Evolutionary conservation across 139 green algal genomes (phyloP).

Genomic region (Closterium sp.): DNA sequence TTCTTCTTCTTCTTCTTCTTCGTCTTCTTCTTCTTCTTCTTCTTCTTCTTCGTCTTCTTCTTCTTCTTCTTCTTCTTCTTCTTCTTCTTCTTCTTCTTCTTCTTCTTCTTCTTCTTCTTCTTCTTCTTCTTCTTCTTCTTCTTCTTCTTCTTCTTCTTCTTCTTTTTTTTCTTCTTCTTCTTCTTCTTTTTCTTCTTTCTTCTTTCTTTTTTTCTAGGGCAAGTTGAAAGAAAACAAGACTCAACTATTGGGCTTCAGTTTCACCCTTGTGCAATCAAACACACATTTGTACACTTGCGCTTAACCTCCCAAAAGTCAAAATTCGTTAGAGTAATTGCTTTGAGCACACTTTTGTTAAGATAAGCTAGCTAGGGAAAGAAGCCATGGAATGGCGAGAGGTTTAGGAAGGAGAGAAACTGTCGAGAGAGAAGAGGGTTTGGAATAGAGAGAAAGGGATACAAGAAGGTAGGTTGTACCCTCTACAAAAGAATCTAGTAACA

Average conservation of each 20-base stretch:
- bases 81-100: background rate
- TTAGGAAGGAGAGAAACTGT: too few species aligned
- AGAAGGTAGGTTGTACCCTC: too few species aligned
- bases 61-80: background rate
- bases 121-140: background rate
- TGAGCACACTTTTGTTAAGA: too few species aligned
- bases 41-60: too few species aligned
- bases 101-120: constrained; percentile 1
- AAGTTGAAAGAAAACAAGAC: too few species aligned
- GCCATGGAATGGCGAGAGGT: too few species aligned
- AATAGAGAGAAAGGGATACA: too few species aligned
- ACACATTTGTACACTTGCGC: background rate
- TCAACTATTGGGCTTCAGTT: too few species aligned
- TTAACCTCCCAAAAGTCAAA: background rate
- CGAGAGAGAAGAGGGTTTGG: too few species aligned
- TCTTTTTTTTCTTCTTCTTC: background rate
- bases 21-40: too few species aligned
- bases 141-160: constrained; percentile 1
- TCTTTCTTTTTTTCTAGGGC: constrained; percentile 1
- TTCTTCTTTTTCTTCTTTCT: constrained; percentile 1
- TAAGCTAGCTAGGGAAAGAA: too few species aligned
- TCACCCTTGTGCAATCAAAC: background rate
- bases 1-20: background rate
- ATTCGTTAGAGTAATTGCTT: background rate
- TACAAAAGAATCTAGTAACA: too few species aligned